Percentiles rank a stretch among this genome's conserved stretches.
phyloP scores from a whole-genome alignment of 2,329 filamentous ascomycete species.

The Penicillium sp. region DNA sequence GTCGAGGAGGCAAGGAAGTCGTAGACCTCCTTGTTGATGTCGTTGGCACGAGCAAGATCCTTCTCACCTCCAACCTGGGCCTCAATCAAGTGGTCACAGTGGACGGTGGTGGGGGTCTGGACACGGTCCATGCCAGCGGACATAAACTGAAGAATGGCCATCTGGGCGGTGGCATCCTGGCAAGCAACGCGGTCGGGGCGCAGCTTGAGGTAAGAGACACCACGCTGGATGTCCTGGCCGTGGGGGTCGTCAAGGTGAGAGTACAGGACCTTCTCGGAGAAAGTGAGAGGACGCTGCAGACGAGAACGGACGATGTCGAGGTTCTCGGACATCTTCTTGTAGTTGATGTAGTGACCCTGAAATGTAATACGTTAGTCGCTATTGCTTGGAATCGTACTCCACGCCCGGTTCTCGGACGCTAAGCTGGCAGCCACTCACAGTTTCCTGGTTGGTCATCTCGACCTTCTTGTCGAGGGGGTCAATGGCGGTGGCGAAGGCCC shows the following conservation, averaged over 20 bases:
- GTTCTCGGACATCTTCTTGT: constrained; percentile 98
- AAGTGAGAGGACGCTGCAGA: constrained; percentile 90
- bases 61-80: constrained; percentile 89
- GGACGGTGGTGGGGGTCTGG: constrained; percentile 90
- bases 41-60: constrained; percentile 86
- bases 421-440: constrained; percentile 46
- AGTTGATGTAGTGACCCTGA: constrained; percentile 92
- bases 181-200: constrained; percentile 97
- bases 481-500: constrained; percentile 79
- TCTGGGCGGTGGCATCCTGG: constrained; percentile 99
- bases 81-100: constrained; percentile 99
- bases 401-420: constrained; percentile 10
- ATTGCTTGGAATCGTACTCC: constrained; percentile 2
- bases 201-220: constrained; percentile 92
- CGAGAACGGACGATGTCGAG: constrained; percentile 83
- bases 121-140: constrained; percentile 94
- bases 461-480: constrained; percentile 91
- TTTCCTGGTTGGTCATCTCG: constrained; percentile 95
- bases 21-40: constrained; percentile 99
- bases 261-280: constrained; percentile 98
- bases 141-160: constrained; percentile 99
- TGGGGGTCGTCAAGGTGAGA: constrained; percentile 97
- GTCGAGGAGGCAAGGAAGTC: constrained; percentile 92
- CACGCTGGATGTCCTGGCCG: constrained; percentile 93
- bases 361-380: constrained; percentile 29